Percentiles rank a stretch among this genome's conserved stretches.
These are phyloP conservation scores for Cucumis melo DNA, from an alignment of 306 rosid species.

Conservation along the genomic window DNA sequence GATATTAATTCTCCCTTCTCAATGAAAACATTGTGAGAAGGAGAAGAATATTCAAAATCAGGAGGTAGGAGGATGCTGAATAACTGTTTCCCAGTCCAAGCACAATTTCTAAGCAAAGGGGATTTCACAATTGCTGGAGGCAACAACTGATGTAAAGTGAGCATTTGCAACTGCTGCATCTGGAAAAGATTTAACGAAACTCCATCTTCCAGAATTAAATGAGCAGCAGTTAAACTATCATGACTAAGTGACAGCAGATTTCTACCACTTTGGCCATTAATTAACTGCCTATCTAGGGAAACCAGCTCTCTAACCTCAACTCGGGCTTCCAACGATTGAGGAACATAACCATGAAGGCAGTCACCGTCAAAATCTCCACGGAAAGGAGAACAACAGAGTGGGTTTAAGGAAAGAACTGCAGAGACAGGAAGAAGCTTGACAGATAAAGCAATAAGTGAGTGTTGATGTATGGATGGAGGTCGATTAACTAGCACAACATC, in stretches of 20 bases:
- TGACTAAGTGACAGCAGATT: conserved; percentile 78
- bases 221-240: conserved; percentile 83
- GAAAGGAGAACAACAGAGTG: conserved; percentile 84
- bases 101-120: conserved; percentile 25
- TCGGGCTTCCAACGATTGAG: conserved; percentile 63
- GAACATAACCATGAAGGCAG: conserved; percentile 89
- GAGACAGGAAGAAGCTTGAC: conserved; percentile 62
- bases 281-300: conserved; percentile 62
- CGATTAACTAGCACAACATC: conserved; percentile 73
- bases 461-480: conserved; percentile 97
- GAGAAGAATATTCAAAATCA: conserved; percentile 41
- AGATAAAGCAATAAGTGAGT: conserved; percentile 59
- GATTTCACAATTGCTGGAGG: conserved; percentile 51
- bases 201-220: conserved; percentile 56
- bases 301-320: conserved; percentile 80
- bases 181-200: conserved; percentile 35
- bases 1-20: conserved; percentile 55
- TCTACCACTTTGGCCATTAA: conserved; percentile 78
- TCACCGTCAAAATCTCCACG: conserved; percentile 98
- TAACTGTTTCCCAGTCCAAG: conserved; percentile 82
- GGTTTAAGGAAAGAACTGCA: conserved; percentile 63
- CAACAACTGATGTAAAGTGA: conserved; percentile 18
- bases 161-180: conserved; percentile 83
- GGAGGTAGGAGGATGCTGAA: conserved; percentile 70
- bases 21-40: conserved; percentile 35